Evolutionary conservation across 1,284 basidiomycete genomes (phyloP).

Genomic region (Grifola frondosa): DNA sequence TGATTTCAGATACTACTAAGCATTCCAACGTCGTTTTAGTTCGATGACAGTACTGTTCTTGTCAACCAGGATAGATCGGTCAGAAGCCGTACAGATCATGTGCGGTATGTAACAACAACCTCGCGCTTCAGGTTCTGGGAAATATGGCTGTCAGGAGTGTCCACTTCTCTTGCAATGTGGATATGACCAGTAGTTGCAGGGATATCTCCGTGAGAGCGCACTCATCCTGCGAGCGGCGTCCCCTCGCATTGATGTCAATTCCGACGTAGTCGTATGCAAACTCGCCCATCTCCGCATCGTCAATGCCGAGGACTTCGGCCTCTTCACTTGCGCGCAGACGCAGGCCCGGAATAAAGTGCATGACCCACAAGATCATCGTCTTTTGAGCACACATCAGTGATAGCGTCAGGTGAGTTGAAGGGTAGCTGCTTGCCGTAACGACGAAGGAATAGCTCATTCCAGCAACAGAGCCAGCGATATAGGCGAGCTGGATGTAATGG

Average conservation of each 20-base stretch:
- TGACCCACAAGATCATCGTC: conserved; percentile 84
- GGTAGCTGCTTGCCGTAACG: conserved; percentile 66
- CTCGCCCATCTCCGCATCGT: conserved; percentile 91
- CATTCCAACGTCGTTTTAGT: no score
- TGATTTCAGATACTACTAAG: no score
- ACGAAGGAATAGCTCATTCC: conserved; percentile 77
- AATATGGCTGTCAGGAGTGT: no score
- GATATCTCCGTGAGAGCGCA: conserved; percentile 27
- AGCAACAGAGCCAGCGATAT: conserved; percentile 74
- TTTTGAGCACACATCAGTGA: conserved; percentile 21
- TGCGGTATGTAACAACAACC: no score
- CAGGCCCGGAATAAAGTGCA: conserved; percentile 88
- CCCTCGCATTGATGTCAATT: no score
- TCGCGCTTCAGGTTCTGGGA: no score
- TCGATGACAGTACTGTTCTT: no score
- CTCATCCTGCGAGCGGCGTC: conserved; percentile 27
- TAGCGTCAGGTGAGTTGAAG: conserved; percentile 33
- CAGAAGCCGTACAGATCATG: no score
- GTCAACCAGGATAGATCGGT: no score
- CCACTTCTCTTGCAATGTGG: no score
- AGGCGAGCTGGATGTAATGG: conserved; percentile 80
- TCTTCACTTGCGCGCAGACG: conserved; percentile 77
- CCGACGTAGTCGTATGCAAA: conserved; percentile 85
- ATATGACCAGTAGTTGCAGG: conserved; percentile 27
- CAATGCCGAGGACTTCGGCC: conserved; percentile 86